These are phyloP conservation scores for Malus sylvestris DNA, from an alignment of 306 rosid species.

Conservation along the genomic window DNA sequence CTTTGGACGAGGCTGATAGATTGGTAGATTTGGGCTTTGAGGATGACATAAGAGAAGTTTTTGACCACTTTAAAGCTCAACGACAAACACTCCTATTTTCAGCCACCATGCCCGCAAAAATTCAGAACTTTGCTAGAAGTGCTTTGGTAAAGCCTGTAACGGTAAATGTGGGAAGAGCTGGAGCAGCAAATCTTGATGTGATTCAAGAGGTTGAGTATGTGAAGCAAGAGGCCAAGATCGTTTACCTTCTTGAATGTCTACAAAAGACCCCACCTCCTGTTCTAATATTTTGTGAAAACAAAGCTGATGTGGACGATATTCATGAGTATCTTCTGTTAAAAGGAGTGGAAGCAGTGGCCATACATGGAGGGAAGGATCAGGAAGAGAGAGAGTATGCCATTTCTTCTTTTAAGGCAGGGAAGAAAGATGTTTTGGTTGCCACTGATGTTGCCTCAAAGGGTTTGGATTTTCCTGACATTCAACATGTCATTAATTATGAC, in stretches of 20 bases:
- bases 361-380: conserved; percentile 97
- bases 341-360: conserved; percentile 94
- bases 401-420: conserved; percentile 66
- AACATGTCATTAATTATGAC: conserved; percentile 86
- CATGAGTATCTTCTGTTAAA: conserved; percentile 88
- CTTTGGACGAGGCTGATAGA: conserved; percentile 90
- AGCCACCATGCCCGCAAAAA: conserved; percentile 92
- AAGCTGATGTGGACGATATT: conserved; percentile 91
- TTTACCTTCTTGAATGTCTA: conserved; percentile 82
- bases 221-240: conserved; percentile 87
- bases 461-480: conserved; percentile 93
- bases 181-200: conserved; percentile 89
- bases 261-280: conserved; percentile 93
- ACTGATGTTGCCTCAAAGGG: conserved; percentile 96
- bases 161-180: conserved; percentile 90
- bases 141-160: conserved; percentile 74
- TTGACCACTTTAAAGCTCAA: conserved; percentile 89
- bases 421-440: conserved; percentile 92
- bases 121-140: conserved; percentile 83
- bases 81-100: conserved; percentile 86
- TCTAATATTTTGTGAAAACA: conserved; percentile 79
- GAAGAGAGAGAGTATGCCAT: conserved; percentile 89
- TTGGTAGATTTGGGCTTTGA: conserved; percentile 93
- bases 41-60: conserved; percentile 82
- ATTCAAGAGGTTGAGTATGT: conserved; percentile 94